These are phyloP conservation scores for Solanum pennellii DNA, from an alignment of 257 asterid genomes.

Conservation along the genomic window DNA sequence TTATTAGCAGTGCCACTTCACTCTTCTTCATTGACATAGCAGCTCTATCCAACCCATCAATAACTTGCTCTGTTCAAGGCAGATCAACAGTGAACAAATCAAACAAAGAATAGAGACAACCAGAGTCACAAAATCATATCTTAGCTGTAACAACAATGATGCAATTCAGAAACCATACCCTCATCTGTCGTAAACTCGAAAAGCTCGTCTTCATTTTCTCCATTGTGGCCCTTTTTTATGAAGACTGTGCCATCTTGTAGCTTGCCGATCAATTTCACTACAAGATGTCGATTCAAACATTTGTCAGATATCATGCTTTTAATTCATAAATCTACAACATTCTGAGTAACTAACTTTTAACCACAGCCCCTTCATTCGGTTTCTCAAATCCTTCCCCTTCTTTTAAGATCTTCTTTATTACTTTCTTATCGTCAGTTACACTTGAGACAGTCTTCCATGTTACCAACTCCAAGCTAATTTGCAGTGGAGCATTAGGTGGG, in stretches of 20 bases:
- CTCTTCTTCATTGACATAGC: slow-evolving; percentile 54
- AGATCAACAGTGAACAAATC: not conserved
- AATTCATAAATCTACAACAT: not conserved
- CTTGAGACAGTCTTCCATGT: slow-evolving; percentile 54
- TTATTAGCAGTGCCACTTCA: slow-evolving; percentile 37
- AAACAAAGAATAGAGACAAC: not conserved
- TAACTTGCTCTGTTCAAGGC: slow-evolving; percentile 42
- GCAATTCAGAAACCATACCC: slow-evolving; percentile 20
- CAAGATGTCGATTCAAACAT: not conserved
- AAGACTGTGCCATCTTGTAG: slow-evolving; percentile 51
- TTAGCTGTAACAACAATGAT: not conserved
- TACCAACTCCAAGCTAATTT: slow-evolving; percentile 32
- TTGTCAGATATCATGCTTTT: not conserved
- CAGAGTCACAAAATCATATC: not conserved
- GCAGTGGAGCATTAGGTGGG: slow-evolving; percentile 44
- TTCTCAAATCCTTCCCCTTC: slow-evolving; percentile 64
- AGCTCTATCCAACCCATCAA: slow-evolving; percentile 58
- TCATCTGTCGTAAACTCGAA: slow-evolving; percentile 62
- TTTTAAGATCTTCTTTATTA: slow-evolving; percentile 43
- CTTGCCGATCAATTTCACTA: slow-evolving; percentile 61
- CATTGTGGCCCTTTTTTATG: slow-evolving; percentile 30
- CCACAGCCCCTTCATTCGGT: slow-evolving; percentile 62
- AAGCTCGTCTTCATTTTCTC: slow-evolving; percentile 36
- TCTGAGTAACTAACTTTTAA: slow-evolving; percentile 39
- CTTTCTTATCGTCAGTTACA: slow-evolving; percentile 61